A percentile compares a stretch with the other conserved stretches of the same genome.
phyloP scores from a whole-genome alignment of 1,139 yeast genomes.

The Pichia inconspicua region DNA sequence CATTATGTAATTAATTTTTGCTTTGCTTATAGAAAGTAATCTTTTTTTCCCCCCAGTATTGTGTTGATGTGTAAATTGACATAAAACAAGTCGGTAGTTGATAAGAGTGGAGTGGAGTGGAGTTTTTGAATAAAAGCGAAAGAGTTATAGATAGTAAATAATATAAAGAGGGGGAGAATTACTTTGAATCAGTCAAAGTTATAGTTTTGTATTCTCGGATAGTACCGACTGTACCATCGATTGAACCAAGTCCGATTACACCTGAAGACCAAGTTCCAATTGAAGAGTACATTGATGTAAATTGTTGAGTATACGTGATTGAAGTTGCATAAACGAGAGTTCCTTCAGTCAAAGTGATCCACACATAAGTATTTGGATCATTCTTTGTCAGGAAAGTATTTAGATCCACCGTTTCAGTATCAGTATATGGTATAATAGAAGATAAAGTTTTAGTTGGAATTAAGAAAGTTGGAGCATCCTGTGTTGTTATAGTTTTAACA shows the following conservation, averaged over 20 bases:
- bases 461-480: constrained; percentile 10
- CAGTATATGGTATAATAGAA: not conserved
- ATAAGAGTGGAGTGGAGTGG: too few relatives aligned
- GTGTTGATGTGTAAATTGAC: not conserved
- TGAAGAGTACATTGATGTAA: constrained; percentile 33
- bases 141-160: not conserved
- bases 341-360: constrained; percentile 13
- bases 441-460: constrained; percentile 1
- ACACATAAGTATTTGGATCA: constrained; percentile 15
- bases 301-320: constrained; percentile 39
- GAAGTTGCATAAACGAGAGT: constrained; percentile 17
- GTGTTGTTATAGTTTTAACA: constrained; percentile 17
- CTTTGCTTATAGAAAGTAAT: not conserved
- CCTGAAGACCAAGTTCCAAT: constrained; percentile 41
- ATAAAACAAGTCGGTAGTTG: not conserved
- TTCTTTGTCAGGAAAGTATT: constrained; percentile 16
- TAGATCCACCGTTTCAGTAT: constrained; percentile 13
- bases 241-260: constrained; percentile 48
- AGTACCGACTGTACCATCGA: constrained; percentile 51
- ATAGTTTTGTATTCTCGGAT: constrained; percentile 34
- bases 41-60: too few relatives aligned
- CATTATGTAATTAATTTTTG: constrained; percentile 11
- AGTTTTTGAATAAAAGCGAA: not conserved
- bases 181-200: not conserved
- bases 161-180: not conserved